These are phyloP conservation scores for Pestalotiopsis sp. DNA, from an alignment of 2,329 filamentous ascomycete genomes.

Conservation along the genomic window DNA sequence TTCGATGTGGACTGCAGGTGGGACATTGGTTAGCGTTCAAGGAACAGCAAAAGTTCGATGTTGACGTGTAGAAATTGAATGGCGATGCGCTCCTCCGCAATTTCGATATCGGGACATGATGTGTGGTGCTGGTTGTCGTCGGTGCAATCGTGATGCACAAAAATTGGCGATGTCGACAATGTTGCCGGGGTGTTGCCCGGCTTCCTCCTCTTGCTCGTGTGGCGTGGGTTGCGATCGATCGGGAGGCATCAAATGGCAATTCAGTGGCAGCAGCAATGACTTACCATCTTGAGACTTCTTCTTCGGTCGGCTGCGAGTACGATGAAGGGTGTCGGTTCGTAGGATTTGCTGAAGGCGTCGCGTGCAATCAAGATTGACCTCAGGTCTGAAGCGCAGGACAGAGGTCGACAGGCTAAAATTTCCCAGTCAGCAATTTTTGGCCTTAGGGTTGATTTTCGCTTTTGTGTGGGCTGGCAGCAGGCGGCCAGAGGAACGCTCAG, in stretches of 20 bases:
- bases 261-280: conserved; percentile 4
- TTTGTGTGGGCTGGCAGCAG: conserved; percentile 5
- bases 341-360: conserved; percentile 10
- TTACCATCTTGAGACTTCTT: conserved; percentile 11
- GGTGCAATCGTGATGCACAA: background rate
- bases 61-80: background rate
- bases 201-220: background rate
- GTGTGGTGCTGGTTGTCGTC: background rate
- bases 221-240: background rate
- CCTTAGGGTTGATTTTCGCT: conserved; percentile 10
- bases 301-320: background rate
- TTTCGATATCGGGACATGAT: background rate
- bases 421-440: conserved; percentile 7
- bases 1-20: conserved; percentile 55
- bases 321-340: conserved; percentile 7
- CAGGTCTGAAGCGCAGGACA: conserved; percentile 2
- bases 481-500: no score
- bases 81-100: background rate
- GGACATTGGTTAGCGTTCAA: conserved; percentile 19
- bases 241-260: background rate
- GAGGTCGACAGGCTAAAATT: conserved; percentile 8
- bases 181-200: background rate
- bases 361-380: conserved; percentile 5
- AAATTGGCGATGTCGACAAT: background rate
- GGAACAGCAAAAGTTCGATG: conserved; percentile 10